These are phyloP conservation scores for Patellifolia procumbens DNA, from an alignment of 179 eudicot genomes.

Conservation along the genomic window DNA sequence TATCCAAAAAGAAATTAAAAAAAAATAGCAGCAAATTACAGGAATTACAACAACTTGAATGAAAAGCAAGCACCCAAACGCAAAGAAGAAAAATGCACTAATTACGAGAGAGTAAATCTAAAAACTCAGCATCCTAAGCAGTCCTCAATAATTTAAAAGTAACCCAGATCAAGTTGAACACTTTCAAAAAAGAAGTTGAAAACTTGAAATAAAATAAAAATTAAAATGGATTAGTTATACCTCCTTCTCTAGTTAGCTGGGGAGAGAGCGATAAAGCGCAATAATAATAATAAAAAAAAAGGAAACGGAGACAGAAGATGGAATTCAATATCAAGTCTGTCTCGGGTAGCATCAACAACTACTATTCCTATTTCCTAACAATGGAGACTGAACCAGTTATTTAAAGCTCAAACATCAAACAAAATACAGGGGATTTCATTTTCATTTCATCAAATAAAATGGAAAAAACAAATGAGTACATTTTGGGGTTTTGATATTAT, in stretches of 20 bases:
- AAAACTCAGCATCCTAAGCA: conserved; percentile 6
- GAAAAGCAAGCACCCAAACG: neutral
- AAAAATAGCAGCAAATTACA: too few species aligned
- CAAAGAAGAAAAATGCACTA: neutral
- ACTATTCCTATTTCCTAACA: too few species aligned
- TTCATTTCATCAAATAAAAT: neutral
- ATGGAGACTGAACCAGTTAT: too few species aligned
- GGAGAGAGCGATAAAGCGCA: too few species aligned
- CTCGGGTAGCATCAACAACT: too few species aligned
- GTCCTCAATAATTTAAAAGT: neutral
- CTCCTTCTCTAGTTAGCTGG: too few species aligned
- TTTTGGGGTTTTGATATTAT: neutral
- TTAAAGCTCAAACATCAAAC: neutral
- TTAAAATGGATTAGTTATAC: neutral
- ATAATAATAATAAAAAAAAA: too few species aligned
- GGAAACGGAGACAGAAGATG: too few species aligned
- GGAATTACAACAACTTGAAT: too few species aligned
- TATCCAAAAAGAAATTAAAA: too few species aligned
- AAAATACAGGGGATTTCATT: neutral
- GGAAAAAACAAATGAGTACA: neutral
- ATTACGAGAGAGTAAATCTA: neutral
- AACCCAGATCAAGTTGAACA: conserved; percentile 4
- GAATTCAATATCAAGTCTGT: too few species aligned
- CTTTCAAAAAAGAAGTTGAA: too few species aligned
- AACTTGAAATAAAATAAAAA: neutral